These are phyloP conservation scores for Cnidoscolus chayamansa DNA, from an alignment of 441 rosid species.

Conservation along the genomic window DNA sequence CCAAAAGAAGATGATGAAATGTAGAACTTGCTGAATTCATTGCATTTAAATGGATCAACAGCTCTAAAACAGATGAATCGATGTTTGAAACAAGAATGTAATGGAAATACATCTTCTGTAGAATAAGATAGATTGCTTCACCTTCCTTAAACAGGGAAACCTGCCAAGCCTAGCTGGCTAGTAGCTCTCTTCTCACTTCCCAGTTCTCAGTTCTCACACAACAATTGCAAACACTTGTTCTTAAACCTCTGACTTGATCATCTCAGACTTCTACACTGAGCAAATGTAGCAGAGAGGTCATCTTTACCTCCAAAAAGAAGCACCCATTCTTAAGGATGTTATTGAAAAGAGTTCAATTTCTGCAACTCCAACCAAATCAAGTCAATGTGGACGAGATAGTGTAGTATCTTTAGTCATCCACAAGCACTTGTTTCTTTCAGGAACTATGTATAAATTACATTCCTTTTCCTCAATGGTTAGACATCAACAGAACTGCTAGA, in stretches of 20 bases:
- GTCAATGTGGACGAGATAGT: slow-evolving; percentile 24
- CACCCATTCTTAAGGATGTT: slow-evolving; percentile 5
- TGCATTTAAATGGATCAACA: slow-evolving; percentile 5
- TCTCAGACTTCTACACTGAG: not conserved
- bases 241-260: slow-evolving; percentile 1
- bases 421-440: not conserved
- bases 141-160: slow-evolving; percentile 27
- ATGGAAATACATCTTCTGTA: slow-evolving; percentile 25
- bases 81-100: slow-evolving; percentile 10
- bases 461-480: slow-evolving; percentile 19
- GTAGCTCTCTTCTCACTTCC: not conserved
- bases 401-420: slow-evolving; percentile 23
- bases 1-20: not conserved
- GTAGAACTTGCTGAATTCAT: not conserved
- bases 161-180: not conserved
- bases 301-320: slow-evolving; percentile 12
- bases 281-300: not conserved
- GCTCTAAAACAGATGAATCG: slow-evolving; percentile 25
- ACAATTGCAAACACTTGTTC: not conserved
- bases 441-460: not conserved
- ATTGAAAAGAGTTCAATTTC: slow-evolving; percentile 6
- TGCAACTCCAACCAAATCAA: slow-evolving; percentile 13
- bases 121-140: slow-evolving; percentile 9
- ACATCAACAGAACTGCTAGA: slow-evolving; percentile 34
- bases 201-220: not conserved